Conservation (phyloP, 2,329 filamentous ascomycete genomes). For the Eutypa lata region DNA sequence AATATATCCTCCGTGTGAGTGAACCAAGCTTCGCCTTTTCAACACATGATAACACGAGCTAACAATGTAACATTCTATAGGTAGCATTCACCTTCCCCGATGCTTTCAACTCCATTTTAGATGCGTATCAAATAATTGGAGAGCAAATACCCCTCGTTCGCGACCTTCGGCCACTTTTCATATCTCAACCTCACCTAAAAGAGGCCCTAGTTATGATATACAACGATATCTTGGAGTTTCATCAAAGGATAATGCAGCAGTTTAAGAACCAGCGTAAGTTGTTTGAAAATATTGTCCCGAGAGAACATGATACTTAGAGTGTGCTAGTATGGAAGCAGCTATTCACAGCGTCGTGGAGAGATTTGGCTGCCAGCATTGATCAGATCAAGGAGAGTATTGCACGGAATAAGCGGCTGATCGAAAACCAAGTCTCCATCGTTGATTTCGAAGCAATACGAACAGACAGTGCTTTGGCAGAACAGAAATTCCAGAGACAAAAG, state of each 20-base stretch:
- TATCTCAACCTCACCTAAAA: conserved; percentile 25
- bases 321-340: conserved; percentile 26
- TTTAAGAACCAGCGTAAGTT: conserved; percentile 21
- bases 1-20: conserved; percentile 30
- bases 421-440: conserved; percentile 23
- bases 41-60: not conserved
- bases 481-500: conserved; percentile 13
- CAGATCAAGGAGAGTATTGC: conserved; percentile 26
- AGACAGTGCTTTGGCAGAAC: conserved; percentile 10
- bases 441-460: conserved; percentile 23
- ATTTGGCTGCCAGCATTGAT: conserved; percentile 24
- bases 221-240: conserved; percentile 36
- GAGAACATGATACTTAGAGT: not conserved
- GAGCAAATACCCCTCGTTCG: conserved; percentile 34
- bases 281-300: not conserved
- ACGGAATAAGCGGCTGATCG: conserved; percentile 25
- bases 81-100: conserved; percentile 29
- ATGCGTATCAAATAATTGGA: conserved; percentile 35
- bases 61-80: conserved; percentile 5
- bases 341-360: conserved; percentile 30
- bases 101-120: conserved; percentile 32
- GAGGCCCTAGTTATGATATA: conserved; percentile 31
- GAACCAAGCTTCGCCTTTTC: not conserved
- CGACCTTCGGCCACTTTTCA: conserved; percentile 29
- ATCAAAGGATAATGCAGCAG: conserved; percentile 27